Base-by-base conservation (phyloP, 371 early-diverging fungal genomes). In the Parasitella parasitica region DNA sequence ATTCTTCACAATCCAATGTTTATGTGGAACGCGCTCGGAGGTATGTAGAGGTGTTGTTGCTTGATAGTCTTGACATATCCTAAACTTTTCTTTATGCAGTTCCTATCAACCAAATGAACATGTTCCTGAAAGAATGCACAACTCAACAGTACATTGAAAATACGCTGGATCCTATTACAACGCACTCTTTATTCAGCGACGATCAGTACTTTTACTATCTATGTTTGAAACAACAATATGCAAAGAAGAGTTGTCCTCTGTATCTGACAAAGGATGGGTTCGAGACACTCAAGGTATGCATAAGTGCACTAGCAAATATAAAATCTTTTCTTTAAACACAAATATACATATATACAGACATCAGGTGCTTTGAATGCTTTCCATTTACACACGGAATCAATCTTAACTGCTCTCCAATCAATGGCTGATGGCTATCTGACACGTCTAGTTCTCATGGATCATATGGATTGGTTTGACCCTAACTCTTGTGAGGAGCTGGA, bases 161-260 rank as follows among this genome's bases (percentile, higher is more conserved):
- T 71, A 93, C 94, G 0, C 67, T 94, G 15, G 93, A 93, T 59
- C 91, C 93, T n/a, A 86, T 92, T 28, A 76, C 89, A 59, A 61
- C 69, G 1, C 74, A 77, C 22, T 85, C 90, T 1, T 73, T 82
- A 27, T 87, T 93, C 63, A 72, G 76, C 37, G 61, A 78, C 35
- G 89, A 90, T 64, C 91, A 92, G 75, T 93, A 93, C 81, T 94
- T 94, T 72, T 94, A 92, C 74, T 86, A 90, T 75, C 74, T 93
- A 56, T 85, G 88, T 22, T 72, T 93, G 51, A 86, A 85, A 73
- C 86, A 86, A 59, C 79, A 82, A 22, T 93, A 93, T 82, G 81
- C 83, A 22, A 83, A 58, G 2, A 59, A 69, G 18, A 82, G 82
- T 26, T 88, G 88, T 62, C 94, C 94, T 4, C 83, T 86, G 27